Evolutionary conservation across 2,329 filamentous ascomycete genomes (phyloP), one percentile per base, ranked within the genome.

Genomic region (Beauveria australis): DNA sequence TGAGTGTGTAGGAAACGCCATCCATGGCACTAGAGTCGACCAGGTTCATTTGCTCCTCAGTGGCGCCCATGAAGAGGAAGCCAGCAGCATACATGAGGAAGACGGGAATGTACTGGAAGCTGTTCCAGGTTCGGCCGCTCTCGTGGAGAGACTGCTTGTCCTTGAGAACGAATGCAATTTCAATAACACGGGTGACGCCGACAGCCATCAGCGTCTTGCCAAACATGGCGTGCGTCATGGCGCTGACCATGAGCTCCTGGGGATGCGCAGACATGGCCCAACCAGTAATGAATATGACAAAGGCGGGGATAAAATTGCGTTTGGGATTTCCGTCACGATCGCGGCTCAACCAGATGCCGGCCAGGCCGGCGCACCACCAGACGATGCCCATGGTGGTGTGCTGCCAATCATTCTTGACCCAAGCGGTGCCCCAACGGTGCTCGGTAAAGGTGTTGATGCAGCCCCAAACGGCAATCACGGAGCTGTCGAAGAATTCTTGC

Each of bases 351-450:
- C 93, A 99, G 57, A 99, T 82, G 47, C 94, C 94, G 12, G 93
- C 83, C 33, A 99, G 78, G 26, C 94, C 94, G 8, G 94, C 93
- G 68, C 87, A 89, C 93, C 93, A 99, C 94, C 94, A 99, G 56
- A 99, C 86, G 64, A 99, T 85, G n/a, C 94, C 94, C 93, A 99
- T 97, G n/a, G 89, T 91, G 0, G 94, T 99, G 74, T 99, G 94
- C 73, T 99, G 93, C 76, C 96, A 85, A 73, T 99, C 94, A 70
- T 97, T 97, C 74, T 84, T 86, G 57, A 89, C 91, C 94, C 94
- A 99, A 0, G 84, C 82, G 1, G 81, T 81, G 59, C 94, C 94
- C 94, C 94, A 99, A 57, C 89, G 85, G 72, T 99, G 94, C 74
- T 97, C 94, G 19, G 94, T 99, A 67, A 99, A 97, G 9, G 94